Base-by-base conservation (phyloP, 2,329 filamentous ascomycete species). In the Cladophialophora psammophila region DNA sequence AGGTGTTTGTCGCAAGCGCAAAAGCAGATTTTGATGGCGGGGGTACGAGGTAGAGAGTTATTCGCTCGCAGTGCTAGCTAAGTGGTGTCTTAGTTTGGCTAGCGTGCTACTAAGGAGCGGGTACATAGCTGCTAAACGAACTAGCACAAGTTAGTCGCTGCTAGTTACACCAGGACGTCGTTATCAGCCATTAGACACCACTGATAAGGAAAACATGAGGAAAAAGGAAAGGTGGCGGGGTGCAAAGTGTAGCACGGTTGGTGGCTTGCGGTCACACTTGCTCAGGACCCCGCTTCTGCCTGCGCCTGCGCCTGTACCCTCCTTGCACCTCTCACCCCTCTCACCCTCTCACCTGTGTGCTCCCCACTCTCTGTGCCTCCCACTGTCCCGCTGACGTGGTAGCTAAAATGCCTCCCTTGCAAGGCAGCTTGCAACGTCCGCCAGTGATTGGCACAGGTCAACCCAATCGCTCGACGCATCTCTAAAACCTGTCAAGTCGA, bases 251-350 rank as follows among this genome's bases (percentile, higher is more conserved):
- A 38, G 36, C 36, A 26, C 13, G 9, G 26, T 8, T 8, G 3
- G 7, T 20, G 26, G 9, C 18, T 50, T 50, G 45, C n/a, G 45
- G 18, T 20, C 38, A 42, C 12, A 12, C 3, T 42, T 42, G 38
- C 36, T 15, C 38, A 42, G 38, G 26, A 6, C 45, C 40, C 45
- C 45, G 45, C 45, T 50, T 50, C 45, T 50, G 45, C 45, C 45
- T 50, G 45, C 18, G 45, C 45, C 45, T 26, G 18, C 15, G 4
- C 45, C 9, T 26, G 26, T 26, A 1, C 18, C 42, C 45, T 15
- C 38, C 15, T 26, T 3, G 2, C 5, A 4, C 40, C 40, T n/a
- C 40, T 2, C 40, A 42, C 13, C n/a, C 13, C 40, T 3, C n/a
- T 2, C n/a, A 4, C n/a, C 13, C 40, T 3, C n/a, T 2, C n/a